Conservation (phyloP, 805 yeast species). For the Candida railenensis region DNA sequence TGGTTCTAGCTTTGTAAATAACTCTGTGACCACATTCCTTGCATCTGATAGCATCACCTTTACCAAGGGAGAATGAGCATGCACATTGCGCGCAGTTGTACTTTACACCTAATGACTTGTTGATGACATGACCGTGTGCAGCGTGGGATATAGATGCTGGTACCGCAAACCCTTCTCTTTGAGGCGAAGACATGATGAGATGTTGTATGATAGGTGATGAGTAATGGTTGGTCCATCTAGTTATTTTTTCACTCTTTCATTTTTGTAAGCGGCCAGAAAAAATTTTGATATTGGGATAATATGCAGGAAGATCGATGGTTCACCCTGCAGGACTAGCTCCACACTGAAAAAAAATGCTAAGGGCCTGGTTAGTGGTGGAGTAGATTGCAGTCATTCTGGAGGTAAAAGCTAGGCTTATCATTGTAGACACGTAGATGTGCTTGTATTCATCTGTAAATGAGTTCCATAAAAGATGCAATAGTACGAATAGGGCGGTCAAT, state of each 20-base stretch:
- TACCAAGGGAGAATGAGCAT: conserved; percentile 77
- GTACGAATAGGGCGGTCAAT: conserved; percentile 31
- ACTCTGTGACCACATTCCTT: conserved; percentile 99
- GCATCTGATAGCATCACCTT: conserved; percentile 96
- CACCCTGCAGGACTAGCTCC: background rate
- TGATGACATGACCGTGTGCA: conserved; percentile 76
- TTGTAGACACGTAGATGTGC: background rate
- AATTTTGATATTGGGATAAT: too few species aligned
- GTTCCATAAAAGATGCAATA: conserved; percentile 32
- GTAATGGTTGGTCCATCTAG: background rate
- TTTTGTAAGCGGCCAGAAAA: background rate
- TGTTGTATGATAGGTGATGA: background rate
- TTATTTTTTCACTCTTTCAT: background rate
- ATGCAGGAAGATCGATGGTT: background rate
- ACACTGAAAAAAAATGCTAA: background rate
- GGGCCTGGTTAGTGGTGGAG: background rate
- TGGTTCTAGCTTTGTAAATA: conserved; percentile 93
- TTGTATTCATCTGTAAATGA: conserved; percentile 15
- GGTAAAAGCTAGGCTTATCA: background rate
- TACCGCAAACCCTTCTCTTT: conserved; percentile 86
- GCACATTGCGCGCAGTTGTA: conserved; percentile 98
- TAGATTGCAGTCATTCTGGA: background rate
- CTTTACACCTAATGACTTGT: conserved; percentile 74
- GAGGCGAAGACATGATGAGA: conserved; percentile 42
- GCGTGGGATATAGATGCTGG: conserved; percentile 72